phyloP scores from a whole-genome alignment of 2,329 filamentous ascomycete genomes.

The Fusarium sambucinum region DNA sequence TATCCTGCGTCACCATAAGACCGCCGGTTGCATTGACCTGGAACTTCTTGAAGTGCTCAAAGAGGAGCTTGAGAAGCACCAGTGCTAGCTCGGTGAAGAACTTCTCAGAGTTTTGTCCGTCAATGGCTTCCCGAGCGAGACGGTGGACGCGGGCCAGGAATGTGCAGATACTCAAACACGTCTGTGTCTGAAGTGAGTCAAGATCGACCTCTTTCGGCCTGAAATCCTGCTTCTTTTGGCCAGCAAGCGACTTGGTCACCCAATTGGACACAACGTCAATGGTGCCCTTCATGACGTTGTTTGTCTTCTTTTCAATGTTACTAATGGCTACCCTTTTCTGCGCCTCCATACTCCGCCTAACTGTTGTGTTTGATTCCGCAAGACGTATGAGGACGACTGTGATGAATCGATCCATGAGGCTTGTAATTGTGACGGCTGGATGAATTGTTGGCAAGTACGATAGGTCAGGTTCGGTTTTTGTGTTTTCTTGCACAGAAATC shows the following conservation, averaged over 20 bases:
- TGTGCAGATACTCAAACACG: constrained; percentile 82
- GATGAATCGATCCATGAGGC: constrained; percentile 93
- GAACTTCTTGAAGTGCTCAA: constrained; percentile 96
- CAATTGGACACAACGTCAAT: constrained; percentile 80
- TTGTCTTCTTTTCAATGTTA: constrained; percentile 86
- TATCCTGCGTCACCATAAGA: constrained; percentile 95
- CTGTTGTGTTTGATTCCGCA: constrained; percentile 88
- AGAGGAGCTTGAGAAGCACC: constrained; percentile 79
- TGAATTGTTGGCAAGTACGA: constrained; percentile 83
- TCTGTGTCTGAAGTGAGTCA: constrained; percentile 85
- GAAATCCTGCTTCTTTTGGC: constrained; percentile 91
- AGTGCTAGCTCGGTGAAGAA: constrained; percentile 88
- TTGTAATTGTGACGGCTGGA: constrained; percentile 87
- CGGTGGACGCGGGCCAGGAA: constrained; percentile 79
- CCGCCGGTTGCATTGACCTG: constrained; percentile 92
- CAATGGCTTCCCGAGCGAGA: constrained; percentile 75
- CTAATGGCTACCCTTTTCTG: constrained; percentile 79
- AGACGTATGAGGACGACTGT: constrained; percentile 90
- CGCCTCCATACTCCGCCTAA: constrained; percentile 89
- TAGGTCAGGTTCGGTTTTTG: constrained; percentile 88
- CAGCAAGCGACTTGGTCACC: constrained; percentile 76
- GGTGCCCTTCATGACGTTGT: constrained; percentile 67
- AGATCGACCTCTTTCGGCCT: constrained; percentile 84
- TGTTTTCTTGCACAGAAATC: constrained; percentile 79
- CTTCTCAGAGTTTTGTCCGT: constrained; percentile 84